phyloP scores from a whole-genome alignment of 805 yeast genomes.

The Metschnikowia koreensis region DNA sequence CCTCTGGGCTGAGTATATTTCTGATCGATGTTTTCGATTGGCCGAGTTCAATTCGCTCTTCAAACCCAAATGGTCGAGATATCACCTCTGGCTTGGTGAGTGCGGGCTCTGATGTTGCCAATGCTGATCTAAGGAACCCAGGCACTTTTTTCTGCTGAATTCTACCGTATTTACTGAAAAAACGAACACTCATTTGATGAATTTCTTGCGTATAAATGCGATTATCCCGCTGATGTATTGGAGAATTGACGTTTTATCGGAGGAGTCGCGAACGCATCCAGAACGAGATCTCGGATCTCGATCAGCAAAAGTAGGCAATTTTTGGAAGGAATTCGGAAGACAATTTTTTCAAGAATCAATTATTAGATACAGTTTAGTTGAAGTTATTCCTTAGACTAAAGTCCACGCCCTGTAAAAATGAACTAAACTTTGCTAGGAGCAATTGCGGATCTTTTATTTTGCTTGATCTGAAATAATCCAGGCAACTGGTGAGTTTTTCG shows the following conservation, averaged over 20 bases:
- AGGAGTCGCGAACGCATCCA: background rate
- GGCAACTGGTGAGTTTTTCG: too few species aligned
- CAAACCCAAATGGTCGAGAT: constrained; percentile 40
- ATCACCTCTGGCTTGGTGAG: constrained; percentile 31
- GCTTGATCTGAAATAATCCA: background rate
- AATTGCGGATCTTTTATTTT: too few species aligned
- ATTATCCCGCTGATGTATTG: background rate
- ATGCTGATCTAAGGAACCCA: constrained; percentile 35
- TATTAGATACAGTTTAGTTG: background rate
- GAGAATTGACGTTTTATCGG: background rate
- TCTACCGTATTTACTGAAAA: constrained; percentile 9
- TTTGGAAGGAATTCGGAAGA: too few species aligned
- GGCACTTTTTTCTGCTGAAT: constrained; percentile 23
- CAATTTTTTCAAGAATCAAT: too few species aligned
- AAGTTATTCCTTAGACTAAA: background rate
- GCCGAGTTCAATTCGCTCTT: constrained; percentile 19
- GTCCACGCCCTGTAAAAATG: too few species aligned
- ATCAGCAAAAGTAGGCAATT: too few species aligned
- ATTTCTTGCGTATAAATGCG: background rate
- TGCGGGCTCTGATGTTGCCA: constrained; percentile 40
- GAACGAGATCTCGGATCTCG: too few species aligned
- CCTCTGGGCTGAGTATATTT: constrained; percentile 32
- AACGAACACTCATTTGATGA: constrained; percentile 8
- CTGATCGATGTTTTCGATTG: constrained; percentile 5
- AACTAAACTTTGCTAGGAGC: too few species aligned